These are phyloP conservation scores for Ophiostoma fasciatum DNA, from an alignment of 2,329 filamentous ascomycete species.

Conservation along the genomic window DNA sequence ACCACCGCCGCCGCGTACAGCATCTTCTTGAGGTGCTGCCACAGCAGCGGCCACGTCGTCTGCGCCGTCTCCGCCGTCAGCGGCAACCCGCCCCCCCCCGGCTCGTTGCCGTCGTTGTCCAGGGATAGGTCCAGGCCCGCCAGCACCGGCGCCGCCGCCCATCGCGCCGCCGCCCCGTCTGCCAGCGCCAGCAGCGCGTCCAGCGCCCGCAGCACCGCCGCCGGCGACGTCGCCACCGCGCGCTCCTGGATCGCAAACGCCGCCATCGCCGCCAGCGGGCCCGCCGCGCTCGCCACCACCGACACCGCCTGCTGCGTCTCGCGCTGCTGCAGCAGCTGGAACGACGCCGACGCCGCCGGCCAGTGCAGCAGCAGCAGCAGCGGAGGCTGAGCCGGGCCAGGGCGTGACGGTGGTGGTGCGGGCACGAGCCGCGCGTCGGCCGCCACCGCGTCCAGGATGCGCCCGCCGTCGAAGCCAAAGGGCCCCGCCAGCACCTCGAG, in stretches of 20 bases:
- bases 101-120: no score
- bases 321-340: conserved; percentile 40
- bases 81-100: no score
- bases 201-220: conserved; percentile 18
- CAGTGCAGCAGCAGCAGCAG: conserved; percentile 41
- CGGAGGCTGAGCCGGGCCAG: not conserved
- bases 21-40: conserved; percentile 59
- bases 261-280: conserved; percentile 49
- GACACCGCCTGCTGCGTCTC: conserved; percentile 22
- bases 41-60: conserved; percentile 55
- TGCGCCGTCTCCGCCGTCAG: conserved; percentile 51
- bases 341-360: conserved; percentile 45
- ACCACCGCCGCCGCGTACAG: conserved; percentile 63
- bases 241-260: conserved; percentile 42
- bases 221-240: conserved; percentile 14
- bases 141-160: conserved; percentile 54
- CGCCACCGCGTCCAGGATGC: conserved; percentile 58
- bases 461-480: conserved; percentile 61
- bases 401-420: no score
- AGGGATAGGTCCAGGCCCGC: conserved; percentile 53
- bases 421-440: conserved; percentile 28
- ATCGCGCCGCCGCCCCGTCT: conserved; percentile 50
- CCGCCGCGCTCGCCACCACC: conserved; percentile 52
- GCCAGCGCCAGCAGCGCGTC: conserved; percentile 56
- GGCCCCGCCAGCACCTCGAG: conserved; percentile 52